Base-by-base conservation (phyloP, 352 stramenopile genomes). In the Phytophthora colocasiae region DNA sequence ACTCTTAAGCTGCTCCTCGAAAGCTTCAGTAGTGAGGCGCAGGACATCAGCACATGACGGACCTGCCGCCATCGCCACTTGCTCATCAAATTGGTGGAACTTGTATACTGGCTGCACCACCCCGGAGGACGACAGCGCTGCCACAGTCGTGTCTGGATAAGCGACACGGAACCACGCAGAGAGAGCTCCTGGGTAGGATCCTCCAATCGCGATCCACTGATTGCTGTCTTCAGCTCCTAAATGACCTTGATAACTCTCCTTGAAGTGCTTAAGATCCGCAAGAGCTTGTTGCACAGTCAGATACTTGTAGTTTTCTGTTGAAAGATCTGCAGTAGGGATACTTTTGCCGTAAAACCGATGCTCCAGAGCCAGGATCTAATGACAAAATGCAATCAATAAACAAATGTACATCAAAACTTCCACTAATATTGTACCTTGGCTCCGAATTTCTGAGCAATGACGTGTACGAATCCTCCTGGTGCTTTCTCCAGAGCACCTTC, bases 341-440 rank as follows among this genome's bases (percentile, higher is more conserved):
- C 83, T 94, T 63, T 94, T 83, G 26, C 90, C 90, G 51, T 97
- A 97, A 46, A 95, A 97, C 12, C 90, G 83, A 61, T 97, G 90
- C 58, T 97, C 90, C 12, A 97, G 71, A 39, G 90, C 85, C 53
- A 96, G 54, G 54, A 96, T 83, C 68, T 91, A 63, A 24, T 59
- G 31, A 4, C 27, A 59, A 22, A 31, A 14, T 36, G 9, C 7
- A 36, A 36, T 36, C 31, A 43, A 40, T 31, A 51, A 22, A 66
- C 6, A 24, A 66, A 31, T 10, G 54, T 53, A 31, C 8, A 9
- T 10, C 10, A 10, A 12, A 36, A 36, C 9, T 36, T 14, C 1
- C 8, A 36, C 8, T 11, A 36, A 11, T 11, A 14, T 36, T 12
- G 1, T 32, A 89, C 81, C 79, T 94, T 94, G 58, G 87, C 90